Evolutionary conservation across 179 eudicot genomes (phyloP).

Genomic region (Vitellaria paradoxa): DNA sequence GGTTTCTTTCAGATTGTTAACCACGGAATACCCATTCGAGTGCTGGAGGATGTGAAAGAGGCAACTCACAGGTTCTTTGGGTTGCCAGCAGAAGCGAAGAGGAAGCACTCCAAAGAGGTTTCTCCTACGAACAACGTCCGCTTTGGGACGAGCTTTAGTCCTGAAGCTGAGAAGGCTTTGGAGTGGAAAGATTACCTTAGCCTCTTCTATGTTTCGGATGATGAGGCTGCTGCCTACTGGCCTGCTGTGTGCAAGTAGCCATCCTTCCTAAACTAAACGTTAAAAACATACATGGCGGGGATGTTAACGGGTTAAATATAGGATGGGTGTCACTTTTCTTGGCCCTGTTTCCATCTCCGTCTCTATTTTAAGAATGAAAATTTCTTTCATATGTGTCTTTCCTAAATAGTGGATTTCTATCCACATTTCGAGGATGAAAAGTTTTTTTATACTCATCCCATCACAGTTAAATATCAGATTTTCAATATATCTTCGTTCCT

Average conservation of each 20-base stretch:
- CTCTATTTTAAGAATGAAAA: too few species aligned
- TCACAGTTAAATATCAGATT: too few species aligned
- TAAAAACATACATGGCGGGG: too few species aligned
- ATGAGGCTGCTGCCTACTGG: background rate
- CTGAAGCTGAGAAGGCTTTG: constrained; percentile 17
- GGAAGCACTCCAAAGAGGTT: constrained; percentile 4
- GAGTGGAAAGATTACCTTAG: constrained; percentile 26
- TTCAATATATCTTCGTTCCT: too few species aligned
- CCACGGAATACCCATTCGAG: constrained; percentile 19
- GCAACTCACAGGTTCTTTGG: constrained; percentile 21
- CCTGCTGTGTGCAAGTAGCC: constrained; percentile 6
- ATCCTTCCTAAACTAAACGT: background rate
- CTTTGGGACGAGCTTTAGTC: constrained; percentile 20
- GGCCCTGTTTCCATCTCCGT: too few species aligned
- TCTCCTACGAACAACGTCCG: background rate
- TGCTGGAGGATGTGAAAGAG: constrained; percentile 12
- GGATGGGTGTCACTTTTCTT: too few species aligned
- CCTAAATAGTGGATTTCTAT: too few species aligned
- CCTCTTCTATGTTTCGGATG: constrained; percentile 11
- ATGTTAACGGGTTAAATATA: too few species aligned
- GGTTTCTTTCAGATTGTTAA: constrained; percentile 25
- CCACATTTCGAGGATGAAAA: too few species aligned
- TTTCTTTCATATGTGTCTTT: too few species aligned
- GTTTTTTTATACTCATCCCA: too few species aligned
- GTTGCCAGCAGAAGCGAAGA: constrained; percentile 11